These are phyloP conservation scores for Solanum bulbocastanum DNA, from an alignment of 257 asterid genomes.

Conservation along the genomic window DNA sequence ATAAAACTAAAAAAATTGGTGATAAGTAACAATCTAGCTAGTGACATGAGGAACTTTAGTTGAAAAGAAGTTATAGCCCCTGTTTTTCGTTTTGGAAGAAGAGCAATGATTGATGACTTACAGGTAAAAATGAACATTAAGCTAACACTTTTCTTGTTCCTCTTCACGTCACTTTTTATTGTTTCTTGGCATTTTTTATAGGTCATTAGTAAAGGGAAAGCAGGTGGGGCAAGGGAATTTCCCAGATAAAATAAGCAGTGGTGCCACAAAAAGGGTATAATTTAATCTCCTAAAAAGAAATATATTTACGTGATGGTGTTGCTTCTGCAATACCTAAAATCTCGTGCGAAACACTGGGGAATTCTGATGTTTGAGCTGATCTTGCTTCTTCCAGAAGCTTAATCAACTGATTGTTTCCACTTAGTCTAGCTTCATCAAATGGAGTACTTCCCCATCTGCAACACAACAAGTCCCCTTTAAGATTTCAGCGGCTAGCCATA, in stretches of 20 bases:
- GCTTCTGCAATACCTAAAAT: constrained; percentile 36
- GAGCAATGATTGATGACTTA: background rate
- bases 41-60: background rate
- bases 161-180: background rate
- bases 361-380: constrained; percentile 35
- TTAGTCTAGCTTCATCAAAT: constrained; percentile 58
- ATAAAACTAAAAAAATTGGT: background rate
- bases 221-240: background rate
- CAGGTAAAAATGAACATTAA: background rate
- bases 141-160: background rate
- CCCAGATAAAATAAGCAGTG: background rate
- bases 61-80: background rate
- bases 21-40: background rate
- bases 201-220: background rate
- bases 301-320: background rate
- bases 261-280: background rate
- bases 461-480: background rate
- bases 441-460: constrained; percentile 88
- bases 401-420: constrained; percentile 69
- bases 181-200: background rate
- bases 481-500: constrained; percentile 3
- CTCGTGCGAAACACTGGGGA: constrained; percentile 21
- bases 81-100: background rate
- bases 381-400: constrained; percentile 62
- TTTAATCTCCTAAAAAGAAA: background rate